Base-by-base conservation (phyloP, 1,284 basidiomycete species). In the Xerocomus amazonicus region DNA sequence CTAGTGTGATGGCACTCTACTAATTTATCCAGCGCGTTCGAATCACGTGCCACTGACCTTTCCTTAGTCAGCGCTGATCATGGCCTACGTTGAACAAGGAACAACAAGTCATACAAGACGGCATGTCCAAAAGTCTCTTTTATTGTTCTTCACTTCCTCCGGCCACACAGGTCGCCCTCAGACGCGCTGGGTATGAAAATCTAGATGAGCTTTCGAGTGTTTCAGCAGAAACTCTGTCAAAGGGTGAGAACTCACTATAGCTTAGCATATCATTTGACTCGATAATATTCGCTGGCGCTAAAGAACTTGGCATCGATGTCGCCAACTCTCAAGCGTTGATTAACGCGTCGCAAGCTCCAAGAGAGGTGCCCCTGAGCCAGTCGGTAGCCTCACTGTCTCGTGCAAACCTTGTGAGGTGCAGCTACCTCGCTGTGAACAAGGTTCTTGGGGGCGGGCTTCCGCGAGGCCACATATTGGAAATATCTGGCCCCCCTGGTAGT, bases 401-500 rank as follows among this genome's bases (percentile, higher is more conserved):
- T 28, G 55, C 57, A 4, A 59, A 59, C 29, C 65, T 61, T 51
- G 66, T 50, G 41, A 38, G 51, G 51, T 69, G 62, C 55, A 67
- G 65, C n/a, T 80, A 74, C 58, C 51, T 61, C 3, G 72, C 78
- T 19, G 65, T 86, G 17, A 83, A 89, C 56, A 65, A 65, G 26
- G 61, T 87, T 4, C 71, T 89, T 8, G 73, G 68, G 33, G 84
- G 83, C 35, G 86, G 86, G 12, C 63, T 89, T 43, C 67, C 69
- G 44, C 72, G 71, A 52, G 83, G 84, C 9, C 73, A 77, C 53
- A 73, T 87, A 52, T 70, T 89, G 32, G 86, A 89, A 67, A 69
- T 89, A 58, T 85, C 83, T 40, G 86, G 87, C 1, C 83, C 86
- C 33, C 87, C 87, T 1, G 87, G 87, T 37, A 76, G 77, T 42